These are phyloP conservation scores for Pseudogymnoascus sp. DNA, from an alignment of 2,329 filamentous ascomycete species.

Conservation along the genomic window DNA sequence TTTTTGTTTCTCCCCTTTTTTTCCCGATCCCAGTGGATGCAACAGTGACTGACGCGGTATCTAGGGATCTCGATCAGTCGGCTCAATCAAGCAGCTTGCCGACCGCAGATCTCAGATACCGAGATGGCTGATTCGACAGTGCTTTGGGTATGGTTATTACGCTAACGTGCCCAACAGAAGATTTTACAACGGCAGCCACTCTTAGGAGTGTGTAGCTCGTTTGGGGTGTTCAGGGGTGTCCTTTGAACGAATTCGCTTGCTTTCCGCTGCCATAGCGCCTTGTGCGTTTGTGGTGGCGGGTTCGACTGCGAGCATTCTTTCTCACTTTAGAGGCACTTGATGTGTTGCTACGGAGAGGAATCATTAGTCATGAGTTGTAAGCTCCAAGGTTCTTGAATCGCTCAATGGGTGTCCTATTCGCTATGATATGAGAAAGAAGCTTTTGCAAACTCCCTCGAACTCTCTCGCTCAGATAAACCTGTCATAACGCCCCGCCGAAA, in stretches of 20 bases:
- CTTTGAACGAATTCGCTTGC: conserved; percentile 8
- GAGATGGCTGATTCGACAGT: conserved; percentile 6
- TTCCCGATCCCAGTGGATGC: not conserved
- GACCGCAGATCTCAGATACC: conserved; percentile 5
- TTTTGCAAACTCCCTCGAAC: not conserved
- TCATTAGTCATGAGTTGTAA: not conserved
- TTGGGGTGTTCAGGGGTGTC: not conserved
- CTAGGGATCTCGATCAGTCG: conserved; percentile 1
- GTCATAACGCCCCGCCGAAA: conserved; percentile 4
- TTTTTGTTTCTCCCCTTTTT: not conserved
- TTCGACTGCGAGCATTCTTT: conserved; percentile 7
- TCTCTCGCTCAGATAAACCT: not conserved
- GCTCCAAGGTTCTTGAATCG: not conserved
- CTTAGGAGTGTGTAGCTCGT: not conserved
- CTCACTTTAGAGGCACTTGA: conserved; percentile 5
- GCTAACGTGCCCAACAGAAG: not conserved
- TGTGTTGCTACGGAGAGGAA: conserved; percentile 6
- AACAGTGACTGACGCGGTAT: conserved; percentile 6
- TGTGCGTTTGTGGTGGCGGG: conserved; percentile 2
- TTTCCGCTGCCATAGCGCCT: conserved; percentile 1
- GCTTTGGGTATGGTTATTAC: not conserved
- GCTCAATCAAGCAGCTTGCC: conserved; percentile 3
- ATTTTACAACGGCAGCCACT: not conserved
- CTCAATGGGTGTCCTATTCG: not conserved
- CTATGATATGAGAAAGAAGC: not conserved